Base-by-base conservation (phyloP, 2,329 filamentous ascomycete genomes). In the Cucurbitaria berberidis region DNA sequence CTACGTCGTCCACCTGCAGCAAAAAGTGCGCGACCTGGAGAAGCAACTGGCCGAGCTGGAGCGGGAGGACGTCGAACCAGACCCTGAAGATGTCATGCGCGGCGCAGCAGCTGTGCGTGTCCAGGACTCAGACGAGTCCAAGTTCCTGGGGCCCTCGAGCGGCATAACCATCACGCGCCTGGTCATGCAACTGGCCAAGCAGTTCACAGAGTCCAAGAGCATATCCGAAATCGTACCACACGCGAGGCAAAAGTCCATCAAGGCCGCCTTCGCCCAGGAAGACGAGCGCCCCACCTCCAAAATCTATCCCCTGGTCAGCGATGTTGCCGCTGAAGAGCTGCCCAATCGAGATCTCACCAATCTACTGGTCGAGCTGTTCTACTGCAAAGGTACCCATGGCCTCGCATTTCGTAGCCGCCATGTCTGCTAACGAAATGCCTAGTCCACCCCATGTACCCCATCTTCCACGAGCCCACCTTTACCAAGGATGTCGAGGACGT, bases 141-240 rank as follows among this genome's bases (percentile, higher is more conserved):
- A 93, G 58, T 98, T 95, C 72, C 81, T 99, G 2, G 95, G 95
- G 0, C 90, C 95, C 2, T 96, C 93, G 43, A 98, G 93, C 73
- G 95, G 93, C 54, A 96, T 97, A 67, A 91, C 92, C 69, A 96
- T 98, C 80, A 96, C 93, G 11, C 87, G 93, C 26, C 82, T 98
- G 63, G 88, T 99, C 10, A 97, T 99, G 89, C 93, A 97, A 73
- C 87, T 96, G 75, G 93, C 93, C 47, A 98, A 96, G 77, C 89
- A 92, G 59, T 96, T 93, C 68, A 96, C 92, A 22, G 89, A 95
- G 67, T 89, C 91, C 5, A 90, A 92, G 74, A 91, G 89, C 61
- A 97, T 98, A 72, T 92, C 91, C 52, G 92, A 97, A 63, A 87
- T 98, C 44, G 90, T 97, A 27, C 91, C 93, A 3, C 89, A 93